A percentile compares a stretch with the other conserved stretches of the same genome.
Evolutionary conservation across 2,329 filamentous ascomycete genomes (phyloP).

Genomic region (Colletotrichum musicola): DNA sequence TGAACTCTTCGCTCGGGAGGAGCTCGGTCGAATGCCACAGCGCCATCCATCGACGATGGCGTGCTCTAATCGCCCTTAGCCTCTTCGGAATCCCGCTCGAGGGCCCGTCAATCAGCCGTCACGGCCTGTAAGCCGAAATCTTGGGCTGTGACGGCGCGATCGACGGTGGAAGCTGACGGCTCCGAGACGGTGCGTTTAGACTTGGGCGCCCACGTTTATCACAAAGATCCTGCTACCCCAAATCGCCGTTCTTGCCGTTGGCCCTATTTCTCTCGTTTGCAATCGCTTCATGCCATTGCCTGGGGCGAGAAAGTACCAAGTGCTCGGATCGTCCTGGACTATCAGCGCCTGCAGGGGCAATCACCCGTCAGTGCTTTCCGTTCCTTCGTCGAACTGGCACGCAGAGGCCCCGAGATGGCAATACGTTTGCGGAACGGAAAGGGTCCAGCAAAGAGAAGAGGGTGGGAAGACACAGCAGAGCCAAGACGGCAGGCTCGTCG

Average conservation of each 20-base stretch:
- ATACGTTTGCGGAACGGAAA: constrained; percentile 19
- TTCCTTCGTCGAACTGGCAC: constrained; percentile 8
- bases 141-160: constrained; percentile 16
- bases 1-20: constrained; percentile 17
- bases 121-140: constrained; percentile 3
- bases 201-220: neutral
- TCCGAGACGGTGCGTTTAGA: neutral
- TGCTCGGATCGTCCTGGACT: constrained; percentile 21
- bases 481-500: constrained; percentile 16
- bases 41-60: constrained; percentile 19
- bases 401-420: constrained; percentile 22
- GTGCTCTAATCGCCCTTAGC: constrained; percentile 16
- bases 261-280: neutral
- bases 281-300: constrained; percentile 22
- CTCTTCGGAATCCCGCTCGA: neutral
- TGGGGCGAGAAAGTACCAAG: constrained; percentile 22
- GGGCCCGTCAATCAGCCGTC: constrained; percentile 19
- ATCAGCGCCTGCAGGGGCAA: constrained; percentile 9
- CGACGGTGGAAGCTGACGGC: constrained; percentile 20
- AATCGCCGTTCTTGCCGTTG: constrained; percentile 3
- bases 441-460: constrained; percentile 22
- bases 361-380: constrained; percentile 20
- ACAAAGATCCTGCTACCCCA: neutral
- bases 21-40: constrained; percentile 28
- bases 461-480: neutral